These are phyloP conservation scores for Pythium aquatile DNA, from an alignment of 352 stramenopile genomes.

Conservation along the genomic window DNA sequence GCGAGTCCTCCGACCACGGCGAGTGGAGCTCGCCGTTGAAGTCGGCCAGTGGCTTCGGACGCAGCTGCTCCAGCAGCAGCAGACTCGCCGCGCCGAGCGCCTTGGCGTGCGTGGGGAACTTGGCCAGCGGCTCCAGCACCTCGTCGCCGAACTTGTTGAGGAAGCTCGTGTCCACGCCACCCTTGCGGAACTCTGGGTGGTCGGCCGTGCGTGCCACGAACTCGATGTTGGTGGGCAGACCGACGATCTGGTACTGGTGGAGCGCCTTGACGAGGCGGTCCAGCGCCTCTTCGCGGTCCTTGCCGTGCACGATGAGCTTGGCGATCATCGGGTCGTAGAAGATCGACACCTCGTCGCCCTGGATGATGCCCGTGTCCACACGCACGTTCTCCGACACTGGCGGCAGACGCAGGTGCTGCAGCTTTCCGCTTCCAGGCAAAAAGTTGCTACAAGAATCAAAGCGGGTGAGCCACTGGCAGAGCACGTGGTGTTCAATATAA, in stretches of 20 bases:
- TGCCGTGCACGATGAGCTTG: constrained; percentile 92
- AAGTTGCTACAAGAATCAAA: constrained; percentile 63
- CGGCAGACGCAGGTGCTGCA: constrained; percentile 85
- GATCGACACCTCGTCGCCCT: constrained; percentile 90
- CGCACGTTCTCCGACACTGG: constrained; percentile 63
- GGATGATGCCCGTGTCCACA: constrained; percentile 88
- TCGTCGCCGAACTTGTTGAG: constrained; percentile 89
- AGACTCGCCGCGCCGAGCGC: constrained; percentile 75
- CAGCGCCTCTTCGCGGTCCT: constrained; percentile 81
- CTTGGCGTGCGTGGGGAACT: constrained; percentile 57
- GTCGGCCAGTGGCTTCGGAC: constrained; percentile 32
- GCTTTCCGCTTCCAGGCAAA: constrained; percentile 85
- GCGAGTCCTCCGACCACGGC: constrained; percentile 50
- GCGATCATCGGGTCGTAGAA: constrained; percentile 95
- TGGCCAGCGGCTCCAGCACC: constrained; percentile 60
- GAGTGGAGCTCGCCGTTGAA: constrained; percentile 48
- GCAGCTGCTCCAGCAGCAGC: constrained; percentile 65
- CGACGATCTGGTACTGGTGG: constrained; percentile 91
- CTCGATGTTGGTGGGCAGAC: constrained; percentile 93
- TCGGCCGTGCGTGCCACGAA: constrained; percentile 90
- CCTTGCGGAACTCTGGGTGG: constrained; percentile 88
- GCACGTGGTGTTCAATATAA: constrained; percentile 54
- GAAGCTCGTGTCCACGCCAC: constrained; percentile 92
- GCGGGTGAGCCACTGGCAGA: constrained; percentile 79
- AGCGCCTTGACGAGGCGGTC: constrained; percentile 83